These are phyloP conservation scores for Arthrobotrys megalospora DNA, from an alignment of 2,329 filamentous ascomycete species.

Conservation along the genomic window DNA sequence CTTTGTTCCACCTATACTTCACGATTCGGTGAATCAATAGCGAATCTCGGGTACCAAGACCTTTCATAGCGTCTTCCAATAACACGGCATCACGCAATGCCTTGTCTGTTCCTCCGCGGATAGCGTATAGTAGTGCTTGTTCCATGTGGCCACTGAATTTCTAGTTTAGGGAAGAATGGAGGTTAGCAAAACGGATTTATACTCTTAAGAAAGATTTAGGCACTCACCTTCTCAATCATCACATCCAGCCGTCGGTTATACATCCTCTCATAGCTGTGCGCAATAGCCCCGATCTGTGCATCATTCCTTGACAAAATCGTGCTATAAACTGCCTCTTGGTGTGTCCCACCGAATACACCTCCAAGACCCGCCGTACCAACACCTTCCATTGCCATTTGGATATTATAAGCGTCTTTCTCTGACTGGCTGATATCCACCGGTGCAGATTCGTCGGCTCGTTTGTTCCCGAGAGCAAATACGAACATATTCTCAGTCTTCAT, in stretches of 20 bases:
- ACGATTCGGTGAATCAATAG: slow-evolving; percentile 83
- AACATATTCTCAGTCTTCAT: slow-evolving; percentile 90
- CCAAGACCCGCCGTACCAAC: slow-evolving; percentile 84
- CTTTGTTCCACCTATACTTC: slow-evolving; percentile 84
- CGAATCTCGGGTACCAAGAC: slow-evolving; percentile 87
- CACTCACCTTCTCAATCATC: slow-evolving; percentile 76
- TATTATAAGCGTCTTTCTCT: slow-evolving; percentile 80
- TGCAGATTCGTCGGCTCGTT: slow-evolving; percentile 81
- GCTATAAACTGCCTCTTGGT: slow-evolving; percentile 51
- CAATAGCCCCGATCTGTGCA: slow-evolving; percentile 86
- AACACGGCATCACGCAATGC: slow-evolving; percentile 76
- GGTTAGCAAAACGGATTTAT: neutral
- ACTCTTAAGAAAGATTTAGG: neutral
- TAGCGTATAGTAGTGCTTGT: slow-evolving; percentile 83
- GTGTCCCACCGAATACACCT: slow-evolving; percentile 79
- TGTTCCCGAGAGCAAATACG: slow-evolving; percentile 82
- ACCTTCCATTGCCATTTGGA: slow-evolving; percentile 84
- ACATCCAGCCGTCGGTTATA: slow-evolving; percentile 80
- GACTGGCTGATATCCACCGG: slow-evolving; percentile 81
- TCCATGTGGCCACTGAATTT: slow-evolving; percentile 94
- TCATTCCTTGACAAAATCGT: slow-evolving; percentile 72
- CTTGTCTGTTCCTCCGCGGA: slow-evolving; percentile 82
- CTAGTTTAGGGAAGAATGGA: slow-evolving; percentile 1
- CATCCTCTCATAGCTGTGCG: slow-evolving; percentile 79
- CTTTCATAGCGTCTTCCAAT: slow-evolving; percentile 88